These are phyloP conservation scores for Zymoseptoria pseudotritici DNA, from an alignment of 2,329 filamentous ascomycete genomes.

Conservation along the genomic window DNA sequence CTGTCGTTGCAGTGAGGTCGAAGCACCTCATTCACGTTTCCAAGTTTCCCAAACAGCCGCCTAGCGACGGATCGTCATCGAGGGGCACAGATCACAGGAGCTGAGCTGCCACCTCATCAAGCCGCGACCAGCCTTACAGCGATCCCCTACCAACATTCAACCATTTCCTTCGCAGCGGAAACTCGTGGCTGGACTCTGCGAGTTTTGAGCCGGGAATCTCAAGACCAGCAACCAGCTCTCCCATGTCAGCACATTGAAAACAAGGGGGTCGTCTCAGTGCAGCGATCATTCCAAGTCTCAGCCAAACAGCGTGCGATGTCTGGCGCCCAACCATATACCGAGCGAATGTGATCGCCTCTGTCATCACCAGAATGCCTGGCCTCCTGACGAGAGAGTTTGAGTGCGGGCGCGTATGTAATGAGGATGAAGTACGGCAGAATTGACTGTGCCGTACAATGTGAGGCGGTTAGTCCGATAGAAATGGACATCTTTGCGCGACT, in stretches of 20 bases:
- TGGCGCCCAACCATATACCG: not conserved
- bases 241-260: not conserved
- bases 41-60: not conserved
- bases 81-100: not conserved
- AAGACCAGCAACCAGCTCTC: no score
- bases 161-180: no score
- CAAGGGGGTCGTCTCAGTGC: not conserved
- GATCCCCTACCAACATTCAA: not conserved
- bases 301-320: not conserved
- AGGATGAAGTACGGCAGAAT: no score
- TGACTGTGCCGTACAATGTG: no score
- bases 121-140: not conserved
- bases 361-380: no score
- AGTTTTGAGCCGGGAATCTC: no score
- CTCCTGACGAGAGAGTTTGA: no score
- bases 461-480: no score
- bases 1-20: not conserved
- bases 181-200: no score
- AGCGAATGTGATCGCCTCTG: not conserved
- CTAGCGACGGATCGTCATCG: not conserved
- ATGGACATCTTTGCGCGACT: no score
- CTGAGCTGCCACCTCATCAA: not conserved
- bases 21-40: not conserved
- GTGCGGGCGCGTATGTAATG: no score
- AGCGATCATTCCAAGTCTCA: not conserved